Evolutionary conservation across 306 rosid genomes (phyloP), one percentile per base, ranked within the genome.

Genomic region (Citrullus mucosospermus): DNA sequence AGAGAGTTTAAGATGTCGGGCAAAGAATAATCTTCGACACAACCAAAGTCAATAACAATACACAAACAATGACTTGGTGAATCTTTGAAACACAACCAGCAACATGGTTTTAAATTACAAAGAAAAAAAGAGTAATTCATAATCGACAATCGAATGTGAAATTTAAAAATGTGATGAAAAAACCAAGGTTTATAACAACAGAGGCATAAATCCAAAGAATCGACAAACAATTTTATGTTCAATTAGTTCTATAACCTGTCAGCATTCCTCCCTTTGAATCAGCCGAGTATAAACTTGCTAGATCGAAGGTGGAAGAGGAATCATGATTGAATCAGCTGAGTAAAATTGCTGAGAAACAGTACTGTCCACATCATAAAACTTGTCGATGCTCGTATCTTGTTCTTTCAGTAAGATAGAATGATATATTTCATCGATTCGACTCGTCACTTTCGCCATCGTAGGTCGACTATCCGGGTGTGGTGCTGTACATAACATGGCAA

Each of bases 401-500:
- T 79, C 81, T 79, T 67, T 79, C 56, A 53, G 83, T 82, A 82
- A 81, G 72, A 88, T 85, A 56, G 85, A 77, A 20, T 32, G 80
- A 68, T 88, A 85, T 61, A 95, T 82, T 75, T 92, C 91, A 78
- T 90, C 88, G 34, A 92, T 90, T 83, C 79, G 83, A 65, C 74
- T 84, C 6, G 84, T 85, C 78, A 91, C 92, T 84, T 80, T 93
- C 17, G 83, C 84, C 96, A 92, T 92, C 18, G 96, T 85, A 57
- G 97, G 99, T 39, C 99, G 92, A 65, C 85, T 86, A 36, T 92
- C 96, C 0, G 96, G 97, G 80, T 91, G 60, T 55, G 84, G 92
- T 50, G 83, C 85, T 6, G 97, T 82, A 14, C 99, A 95, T 70
- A 90, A 89, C 77, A 92, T 89, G 4, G 93, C 97, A 78, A 95